phyloP scores from a whole-genome alignment of 768 basidiomycete genomes.

The Sporobolomyces phaffii region DNA sequence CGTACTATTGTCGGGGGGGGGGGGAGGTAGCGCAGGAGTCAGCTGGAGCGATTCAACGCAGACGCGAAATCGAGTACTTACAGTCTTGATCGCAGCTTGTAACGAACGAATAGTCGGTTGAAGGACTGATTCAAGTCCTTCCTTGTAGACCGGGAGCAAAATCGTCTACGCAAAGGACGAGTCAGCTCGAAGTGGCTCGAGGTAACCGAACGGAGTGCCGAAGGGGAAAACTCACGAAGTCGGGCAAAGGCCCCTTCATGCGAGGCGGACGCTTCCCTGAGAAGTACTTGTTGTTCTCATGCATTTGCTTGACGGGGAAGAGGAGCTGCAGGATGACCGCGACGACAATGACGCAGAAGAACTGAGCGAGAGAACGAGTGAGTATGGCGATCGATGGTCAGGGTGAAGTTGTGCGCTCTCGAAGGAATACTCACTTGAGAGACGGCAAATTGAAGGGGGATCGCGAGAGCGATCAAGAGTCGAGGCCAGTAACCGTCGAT shows the following conservation, averaged over 20 bases:
- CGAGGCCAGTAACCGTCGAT: slow-evolving; percentile 24
- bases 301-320: slow-evolving; percentile 22
- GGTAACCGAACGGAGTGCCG: too few species aligned
- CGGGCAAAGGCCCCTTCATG: slow-evolving; percentile 18
- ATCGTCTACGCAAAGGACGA: neutral
- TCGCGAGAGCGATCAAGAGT: slow-evolving; percentile 21
- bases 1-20: slow-evolving; percentile 57
- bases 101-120: slow-evolving; percentile 40
- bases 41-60: too few species aligned
- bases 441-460: slow-evolving; percentile 27
- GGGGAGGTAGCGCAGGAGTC: too few species aligned
- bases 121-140: slow-evolving; percentile 40
- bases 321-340: slow-evolving; percentile 24
- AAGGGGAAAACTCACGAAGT: neutral
- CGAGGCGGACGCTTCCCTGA: slow-evolving; percentile 11
- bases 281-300: slow-evolving; percentile 20
- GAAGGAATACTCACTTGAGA: slow-evolving; percentile 10
- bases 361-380: neutral
- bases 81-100: slow-evolving; percentile 29
- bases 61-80: neutral
- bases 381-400: neutral
- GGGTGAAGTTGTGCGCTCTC: neutral
- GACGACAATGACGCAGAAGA: slow-evolving; percentile 25
- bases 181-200: neutral
- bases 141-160: slow-evolving; percentile 37